Base-by-base conservation (phyloP, 2,329 filamentous ascomycete species). In the Beauveria asiatica region DNA sequence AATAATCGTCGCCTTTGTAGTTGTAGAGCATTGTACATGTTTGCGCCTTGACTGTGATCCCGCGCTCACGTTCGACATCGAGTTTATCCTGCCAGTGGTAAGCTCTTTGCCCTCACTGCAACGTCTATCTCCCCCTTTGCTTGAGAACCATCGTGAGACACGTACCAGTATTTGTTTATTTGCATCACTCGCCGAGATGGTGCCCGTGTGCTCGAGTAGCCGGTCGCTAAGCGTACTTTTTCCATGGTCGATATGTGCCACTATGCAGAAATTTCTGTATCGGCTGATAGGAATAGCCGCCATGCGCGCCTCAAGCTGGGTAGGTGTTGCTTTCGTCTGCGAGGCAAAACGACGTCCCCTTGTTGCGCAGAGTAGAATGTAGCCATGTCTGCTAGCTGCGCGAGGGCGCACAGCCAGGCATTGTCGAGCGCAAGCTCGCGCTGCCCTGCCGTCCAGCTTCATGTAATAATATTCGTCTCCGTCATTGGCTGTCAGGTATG, bases 41-140 rank as follows among this genome's bases (percentile, higher is more conserved):
- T 78, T 99, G 94, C 59, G 94, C 94, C 78, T 99, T 99, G 72
- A 99, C 94, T 0, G 94, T 99, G 72, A 99, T 99, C 63, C 94
- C 94, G 44, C 94, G 85, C 75, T 97, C 92, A 56, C 94, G 83
- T 76, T 99, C 94, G 59, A 99, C 94, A 72, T 99, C 94, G 41
- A 99, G 83, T 73, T 96, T 97, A 75, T 99, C 94, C 75, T 78
- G 30, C 9, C 10, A 27, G 11, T 25, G 25, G 44, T 60, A 6
- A 55, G 49, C 25, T 53, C 33, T 42, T 23, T 21, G 25, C 11
- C 37, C 8, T 17, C 17, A n/a, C 25, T 27, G 25, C 25, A 8
- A 27, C 25, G 13, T 21, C n/a, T 9, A 33, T 33, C 9, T 27
- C n/a, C 5, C 5, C 27, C 44, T 39, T 53, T 30, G 19, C 21